phyloP scores from a whole-genome alignment of 495 filamentous ascomycete species.

The Mytilinidion resinicola region DNA sequence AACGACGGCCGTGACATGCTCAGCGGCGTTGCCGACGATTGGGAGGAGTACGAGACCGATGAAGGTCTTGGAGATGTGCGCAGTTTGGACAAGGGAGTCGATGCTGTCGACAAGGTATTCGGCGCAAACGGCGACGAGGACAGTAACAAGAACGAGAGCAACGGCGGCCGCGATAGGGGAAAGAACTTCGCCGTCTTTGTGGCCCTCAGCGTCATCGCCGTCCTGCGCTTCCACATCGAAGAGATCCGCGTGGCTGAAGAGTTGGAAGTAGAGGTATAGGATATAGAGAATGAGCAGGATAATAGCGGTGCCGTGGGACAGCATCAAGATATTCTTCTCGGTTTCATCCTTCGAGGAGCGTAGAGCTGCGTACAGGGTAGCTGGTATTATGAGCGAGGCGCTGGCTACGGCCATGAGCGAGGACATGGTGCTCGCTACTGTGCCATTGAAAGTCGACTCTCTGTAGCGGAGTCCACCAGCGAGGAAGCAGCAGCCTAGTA shows the following conservation, averaged over 20 bases:
- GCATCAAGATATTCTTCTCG: conserved; percentile 61
- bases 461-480: conserved; percentile 67
- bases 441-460: conserved; percentile 76
- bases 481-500: conserved; percentile 95
- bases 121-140: conserved; percentile 83
- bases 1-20: conserved; percentile 91
- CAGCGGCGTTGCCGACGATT: conserved; percentile 95
- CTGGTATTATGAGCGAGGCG: conserved; percentile 89
- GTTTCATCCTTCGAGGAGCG: conserved; percentile 39
- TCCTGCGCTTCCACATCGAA: conserved; percentile 62
- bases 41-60: conserved; percentile 93
- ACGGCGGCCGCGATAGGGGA: conserved; percentile 64
- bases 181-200: conserved; percentile 54
- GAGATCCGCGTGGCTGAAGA: conserved; percentile 69
- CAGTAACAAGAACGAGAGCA: conserved; percentile 68
- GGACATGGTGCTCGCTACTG: conserved; percentile 90
- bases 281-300: conserved; percentile 85
- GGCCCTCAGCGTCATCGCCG: conserved; percentile 32
- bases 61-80: conserved; percentile 89
- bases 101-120: conserved; percentile 93
- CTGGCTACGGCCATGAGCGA: conserved; percentile 91
- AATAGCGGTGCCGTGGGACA: conserved; percentile 86
- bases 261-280: conserved; percentile 86
- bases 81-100: conserved; percentile 74
- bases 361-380: conserved; percentile 62